Evolutionary conservation across 2,329 filamentous ascomycete species (phyloP), one percentile per base, ranked within the genome.

Genomic region (Calonectria honghensis): DNA sequence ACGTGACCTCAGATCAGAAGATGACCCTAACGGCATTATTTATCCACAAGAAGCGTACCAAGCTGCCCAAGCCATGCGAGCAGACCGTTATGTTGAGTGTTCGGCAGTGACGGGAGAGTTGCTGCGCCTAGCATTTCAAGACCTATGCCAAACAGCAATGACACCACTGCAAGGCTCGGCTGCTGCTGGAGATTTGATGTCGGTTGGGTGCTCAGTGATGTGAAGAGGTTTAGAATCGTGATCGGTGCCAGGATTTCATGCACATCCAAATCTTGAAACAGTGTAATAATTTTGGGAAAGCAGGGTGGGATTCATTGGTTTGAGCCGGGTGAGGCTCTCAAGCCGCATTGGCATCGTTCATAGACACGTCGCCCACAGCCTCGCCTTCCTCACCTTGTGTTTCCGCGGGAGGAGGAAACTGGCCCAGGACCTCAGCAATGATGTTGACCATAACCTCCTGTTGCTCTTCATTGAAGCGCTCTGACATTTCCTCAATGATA

Each of bases 21-120:
- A 85, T 16, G 91, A 93, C 78, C 90, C 90, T 2, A 91, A 91
- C 73, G 90, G 90, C 37, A 88, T 90, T 76, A 90, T 93, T 67
- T 90, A 91, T 75, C 91, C 91, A 14, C 89, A 93, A 75, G 91
- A 93, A 82, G 91, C 87, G 1, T 91, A 91, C 79, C 86, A 86
- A 32, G 81, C 88, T 66, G 88, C 91, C 29, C 90, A 92, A 79
- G 87, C 89, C 76, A 87, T 93, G 86, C 85, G 91, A 68, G 90
- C 88, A 61, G 91, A 93, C 82, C 90, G 89, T 76, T 93, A 93
- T 78, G 88, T 92, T 81, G 91, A 93, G 79, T 93, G 91, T 83
- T 92, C 91, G 1, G 90, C 91, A 9, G 84, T 89, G 63, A 92
- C 90, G 4, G 91, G 91, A 20, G 90, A 92, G 83, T 85, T 93